Conservation (phyloP, 2,329 filamentous ascomycete genomes). For the Apiospora marii region DNA sequence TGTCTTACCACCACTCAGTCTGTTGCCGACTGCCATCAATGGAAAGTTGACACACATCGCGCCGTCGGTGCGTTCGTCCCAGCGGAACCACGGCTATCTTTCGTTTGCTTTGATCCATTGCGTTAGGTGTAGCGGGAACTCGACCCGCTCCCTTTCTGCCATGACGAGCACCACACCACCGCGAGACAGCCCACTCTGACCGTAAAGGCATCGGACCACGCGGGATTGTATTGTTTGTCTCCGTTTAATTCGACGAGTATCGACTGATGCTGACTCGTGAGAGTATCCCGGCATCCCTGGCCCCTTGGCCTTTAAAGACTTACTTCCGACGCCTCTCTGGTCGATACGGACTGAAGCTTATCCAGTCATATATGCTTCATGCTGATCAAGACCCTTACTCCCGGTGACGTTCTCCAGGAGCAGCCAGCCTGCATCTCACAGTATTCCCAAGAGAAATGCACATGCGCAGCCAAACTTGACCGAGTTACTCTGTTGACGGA, state of each 20-base stretch:
- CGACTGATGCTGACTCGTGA: background rate
- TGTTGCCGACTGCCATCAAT: background rate
- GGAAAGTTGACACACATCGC: background rate
- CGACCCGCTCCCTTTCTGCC: background rate
- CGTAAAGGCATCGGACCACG: background rate
- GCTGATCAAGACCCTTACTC: constrained; percentile 11
- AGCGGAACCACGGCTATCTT: background rate
- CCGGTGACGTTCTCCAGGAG: background rate
- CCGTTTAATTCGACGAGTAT: background rate
- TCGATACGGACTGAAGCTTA: background rate
- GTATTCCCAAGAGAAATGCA: background rate
- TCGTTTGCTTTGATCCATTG: background rate
- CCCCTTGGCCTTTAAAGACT: background rate
- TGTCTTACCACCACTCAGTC: background rate
- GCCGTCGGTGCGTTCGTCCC: background rate
- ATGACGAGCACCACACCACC: background rate
- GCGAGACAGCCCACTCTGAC: background rate
- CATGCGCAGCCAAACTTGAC: constrained; percentile 11
- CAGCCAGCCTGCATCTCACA: constrained; percentile 9
- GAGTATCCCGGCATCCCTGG: background rate
- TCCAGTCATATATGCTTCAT: constrained; percentile 13
- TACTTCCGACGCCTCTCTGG: background rate
- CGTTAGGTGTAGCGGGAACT: background rate
- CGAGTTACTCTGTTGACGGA: background rate
- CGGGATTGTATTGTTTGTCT: background rate